These are phyloP conservation scores for Moricandia moricandioides DNA, from an alignment of 345 rosid genomes.

Conservation along the genomic window DNA sequence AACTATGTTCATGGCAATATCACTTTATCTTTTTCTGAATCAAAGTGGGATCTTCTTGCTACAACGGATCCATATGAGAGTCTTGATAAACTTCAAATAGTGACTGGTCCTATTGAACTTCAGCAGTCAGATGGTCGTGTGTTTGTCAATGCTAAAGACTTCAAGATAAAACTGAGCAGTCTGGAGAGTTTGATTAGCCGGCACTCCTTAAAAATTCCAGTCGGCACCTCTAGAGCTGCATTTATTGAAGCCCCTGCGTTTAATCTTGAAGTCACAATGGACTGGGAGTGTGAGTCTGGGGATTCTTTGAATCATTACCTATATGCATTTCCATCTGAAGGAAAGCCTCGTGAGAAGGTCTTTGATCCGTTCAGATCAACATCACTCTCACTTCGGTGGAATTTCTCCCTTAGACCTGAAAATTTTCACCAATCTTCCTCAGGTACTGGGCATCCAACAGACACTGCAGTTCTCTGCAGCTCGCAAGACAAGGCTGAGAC, in stretches of 20 bases:
- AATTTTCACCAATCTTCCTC: slow-evolving; percentile 46
- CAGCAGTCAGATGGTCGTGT: slow-evolving; percentile 93
- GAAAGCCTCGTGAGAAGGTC: slow-evolving; percentile 71
- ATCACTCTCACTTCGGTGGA: slow-evolving; percentile 87
- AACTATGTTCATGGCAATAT: slow-evolving; percentile 87
- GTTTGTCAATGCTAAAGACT: slow-evolving; percentile 67
- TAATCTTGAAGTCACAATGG: slow-evolving; percentile 82
- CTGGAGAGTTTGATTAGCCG: slow-evolving; percentile 74
- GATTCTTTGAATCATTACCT: slow-evolving; percentile 85
- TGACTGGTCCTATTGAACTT: slow-evolving; percentile 71
- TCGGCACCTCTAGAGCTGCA: slow-evolving; percentile 48
- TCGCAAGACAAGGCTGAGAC: slow-evolving; percentile 45
- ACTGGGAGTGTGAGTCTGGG: slow-evolving; percentile 93
- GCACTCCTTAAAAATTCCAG: slow-evolving; percentile 57
- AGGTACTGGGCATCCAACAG: slow-evolving; percentile 35
- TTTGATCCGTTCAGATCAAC: slow-evolving; percentile 97
- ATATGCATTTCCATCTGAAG: slow-evolving; percentile 84
- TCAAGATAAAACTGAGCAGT: slow-evolving; percentile 79
- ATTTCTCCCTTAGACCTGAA: slow-evolving; percentile 77
- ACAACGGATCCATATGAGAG: slow-evolving; percentile 95
- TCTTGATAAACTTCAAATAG: slow-evolving; percentile 80
- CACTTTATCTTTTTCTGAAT: slow-evolving; percentile 62
- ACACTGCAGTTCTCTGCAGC: slow-evolving; percentile 10
- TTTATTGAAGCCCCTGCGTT: slow-evolving; percentile 76
- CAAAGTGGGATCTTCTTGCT: slow-evolving; percentile 74